phyloP scores from a whole-genome alignment of 2,329 filamentous ascomycete species.

The Diaporthe longicolla region DNA sequence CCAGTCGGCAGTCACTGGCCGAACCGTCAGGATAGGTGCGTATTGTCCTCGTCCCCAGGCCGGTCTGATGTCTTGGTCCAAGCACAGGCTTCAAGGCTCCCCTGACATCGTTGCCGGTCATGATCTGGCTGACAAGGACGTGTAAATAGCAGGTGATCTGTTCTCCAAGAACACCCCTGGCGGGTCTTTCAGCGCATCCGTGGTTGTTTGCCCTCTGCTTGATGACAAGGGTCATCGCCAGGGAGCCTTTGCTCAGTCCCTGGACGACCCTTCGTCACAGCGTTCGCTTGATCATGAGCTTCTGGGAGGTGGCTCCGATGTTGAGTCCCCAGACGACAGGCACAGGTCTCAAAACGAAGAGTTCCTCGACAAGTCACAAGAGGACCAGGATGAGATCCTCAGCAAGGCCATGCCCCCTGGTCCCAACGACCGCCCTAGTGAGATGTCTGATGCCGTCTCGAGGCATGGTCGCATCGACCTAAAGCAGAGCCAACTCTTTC shows the following conservation, averaged over 20 bases:
- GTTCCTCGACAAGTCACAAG: conserved; percentile 23
- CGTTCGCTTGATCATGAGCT: conserved; percentile 28
- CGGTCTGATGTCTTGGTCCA: no score
- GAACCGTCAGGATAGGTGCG: conserved; percentile 33
- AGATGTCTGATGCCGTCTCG: neutral
- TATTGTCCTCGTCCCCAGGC: neutral
- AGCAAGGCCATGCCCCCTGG: neutral
- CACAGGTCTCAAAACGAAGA: neutral
- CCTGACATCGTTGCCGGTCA: neutral
- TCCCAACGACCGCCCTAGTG: neutral
- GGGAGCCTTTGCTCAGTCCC: conserved; percentile 21
- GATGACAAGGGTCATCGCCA: conserved; percentile 29
- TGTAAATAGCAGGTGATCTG: conserved; percentile 9
- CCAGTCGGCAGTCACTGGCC: conserved; percentile 31
- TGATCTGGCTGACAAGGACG: neutral
- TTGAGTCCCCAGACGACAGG: no score
- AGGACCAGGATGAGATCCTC: conserved; percentile 30
- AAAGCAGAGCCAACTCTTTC: conserved; percentile 32
- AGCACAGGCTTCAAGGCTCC: no score
- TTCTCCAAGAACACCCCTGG: neutral
- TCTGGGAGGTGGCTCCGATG: neutral
- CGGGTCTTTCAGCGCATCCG: neutral
- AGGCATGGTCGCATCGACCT: conserved; percentile 17
- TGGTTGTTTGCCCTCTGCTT: conserved; percentile 31
- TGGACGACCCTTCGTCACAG: neutral